Base-by-base conservation (phyloP, 345 rosid species). In the Syzygium grande region DNA sequence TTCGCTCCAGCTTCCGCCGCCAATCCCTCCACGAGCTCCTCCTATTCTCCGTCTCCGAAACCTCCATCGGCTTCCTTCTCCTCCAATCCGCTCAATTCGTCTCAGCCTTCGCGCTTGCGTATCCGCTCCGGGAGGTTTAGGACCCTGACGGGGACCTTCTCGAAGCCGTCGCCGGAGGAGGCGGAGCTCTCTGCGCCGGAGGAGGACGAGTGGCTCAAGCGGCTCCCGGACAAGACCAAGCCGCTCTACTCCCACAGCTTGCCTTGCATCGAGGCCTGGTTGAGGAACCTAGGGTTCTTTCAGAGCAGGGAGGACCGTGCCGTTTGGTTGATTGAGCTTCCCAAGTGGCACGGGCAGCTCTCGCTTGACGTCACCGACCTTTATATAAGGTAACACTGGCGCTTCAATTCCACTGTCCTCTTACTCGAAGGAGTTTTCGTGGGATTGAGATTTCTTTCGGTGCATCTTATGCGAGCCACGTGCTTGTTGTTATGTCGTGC, bases 231-330 rank as follows among this genome's bases (percentile, higher is more conserved):
- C 38, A 95, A 94, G 94, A 92, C 89, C 87, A 96, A 92, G 94
- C 98, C 99, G 56, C 86, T 97, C 79, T 97, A 95, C 88, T 95
- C 99, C 29, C 98, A 97, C 85, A 97, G 99, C 91, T 91, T 97
- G 92, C 98, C 98, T 46, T 95, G 99, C 87, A 95, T 96, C 87
- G 99, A 97, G 87, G 95, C 97, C 29, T 97, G 99, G 99, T 91
- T 96, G 46, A 94, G 89, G 88, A 92, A 86, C 22, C 85, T 96
- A 88, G 99, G 97, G 89, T 97, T 96, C 92, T 89, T 84, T 54
- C 98, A 94, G 90, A 93, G 94, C 90, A 92, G 90, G 88, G 98
- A 94, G 21, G 96, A 96, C 90, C 94, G 95, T 52, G 97, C 98
- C 54, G 88, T 95, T 87, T 96, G 98, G 99, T 85, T 93, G 51